Percentiles rank a stretch among this genome's conserved stretches.
These are phyloP conservation scores for Fusarium albosuccineum DNA, from an alignment of 2,329 filamentous ascomycete genomes.

Conservation along the genomic window DNA sequence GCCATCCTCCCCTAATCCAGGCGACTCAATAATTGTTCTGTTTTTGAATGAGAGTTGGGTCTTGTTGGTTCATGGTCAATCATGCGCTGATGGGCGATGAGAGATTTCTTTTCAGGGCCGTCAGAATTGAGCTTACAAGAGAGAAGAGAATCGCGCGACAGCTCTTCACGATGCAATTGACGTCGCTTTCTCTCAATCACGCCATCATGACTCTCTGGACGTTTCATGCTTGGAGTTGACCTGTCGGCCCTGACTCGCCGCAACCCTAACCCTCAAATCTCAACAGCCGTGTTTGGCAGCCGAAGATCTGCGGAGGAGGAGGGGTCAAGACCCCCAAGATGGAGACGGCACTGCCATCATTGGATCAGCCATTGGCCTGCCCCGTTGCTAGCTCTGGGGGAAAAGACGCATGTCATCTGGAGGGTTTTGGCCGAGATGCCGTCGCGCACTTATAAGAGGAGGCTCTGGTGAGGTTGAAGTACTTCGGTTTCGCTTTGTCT, in stretches of 20 bases:
- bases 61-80: background rate
- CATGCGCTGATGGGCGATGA: background rate
- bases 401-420: constrained; percentile 33
- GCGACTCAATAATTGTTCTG: background rate
- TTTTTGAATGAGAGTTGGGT: background rate
- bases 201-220: constrained; percentile 1
- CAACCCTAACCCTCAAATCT: constrained; percentile 22
- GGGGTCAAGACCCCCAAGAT: constrained; percentile 36
- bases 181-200: background rate
- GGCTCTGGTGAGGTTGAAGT: constrained; percentile 5
- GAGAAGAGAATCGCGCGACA: background rate
- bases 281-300: constrained; percentile 46
- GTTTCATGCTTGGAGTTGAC: background rate
- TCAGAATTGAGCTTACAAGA: too few species aligned
- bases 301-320: constrained; percentile 45
- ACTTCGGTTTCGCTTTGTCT: background rate
- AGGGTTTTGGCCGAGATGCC: background rate
- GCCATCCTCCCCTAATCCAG: background rate
- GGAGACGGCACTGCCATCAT: constrained; percentile 40
- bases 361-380: constrained; percentile 33
- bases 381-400: constrained; percentile 27
- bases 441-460: constrained; percentile 36
- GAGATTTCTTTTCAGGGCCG: background rate
- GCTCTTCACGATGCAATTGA: background rate
- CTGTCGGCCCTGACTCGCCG: background rate